Conservation (phyloP, 1,284 basidiomycete genomes). For the Ceratobasidium sp. region DNA sequence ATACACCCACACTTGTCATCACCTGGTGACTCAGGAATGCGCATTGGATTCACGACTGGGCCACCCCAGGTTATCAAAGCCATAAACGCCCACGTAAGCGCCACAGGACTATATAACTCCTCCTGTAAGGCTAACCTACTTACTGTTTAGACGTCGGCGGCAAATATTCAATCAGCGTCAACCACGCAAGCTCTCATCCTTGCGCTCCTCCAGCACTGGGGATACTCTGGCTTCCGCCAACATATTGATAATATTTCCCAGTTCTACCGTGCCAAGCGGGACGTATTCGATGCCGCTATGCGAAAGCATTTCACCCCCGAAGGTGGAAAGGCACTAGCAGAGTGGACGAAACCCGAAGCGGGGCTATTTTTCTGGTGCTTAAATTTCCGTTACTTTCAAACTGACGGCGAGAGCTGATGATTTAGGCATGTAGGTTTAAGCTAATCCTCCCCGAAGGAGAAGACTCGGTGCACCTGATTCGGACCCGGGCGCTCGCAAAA, state of each 20-base stretch:
- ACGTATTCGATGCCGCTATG: constrained; percentile 84
- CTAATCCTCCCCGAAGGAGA: constrained; percentile 67
- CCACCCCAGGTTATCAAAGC: constrained; percentile 79
- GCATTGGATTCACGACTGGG: constrained; percentile 87
- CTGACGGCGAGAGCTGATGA: constrained; percentile 20
- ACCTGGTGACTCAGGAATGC: constrained; percentile 57
- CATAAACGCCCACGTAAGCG: constrained; percentile 78
- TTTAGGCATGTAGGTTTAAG: constrained; percentile 70
- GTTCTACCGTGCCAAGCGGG: constrained; percentile 85
- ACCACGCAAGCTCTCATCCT: constrained; percentile 83
- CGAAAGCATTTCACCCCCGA: constrained; percentile 74
- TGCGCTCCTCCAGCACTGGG: constrained; percentile 82
- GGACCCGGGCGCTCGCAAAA: constrained; percentile 80
- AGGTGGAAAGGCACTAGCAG: constrained; percentile 79
- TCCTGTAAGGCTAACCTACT: neutral
- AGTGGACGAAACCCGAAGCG: constrained; percentile 88
- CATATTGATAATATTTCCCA: constrained; percentile 80
- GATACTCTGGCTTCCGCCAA: constrained; percentile 78
- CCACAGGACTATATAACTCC: constrained; percentile 7
- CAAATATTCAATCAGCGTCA: constrained; percentile 84
- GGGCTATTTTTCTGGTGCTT: constrained; percentile 92
- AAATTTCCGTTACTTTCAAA: constrained; percentile 23
- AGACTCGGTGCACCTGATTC: constrained; percentile 83
- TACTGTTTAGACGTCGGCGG: constrained; percentile 69
- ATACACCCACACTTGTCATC: constrained; percentile 10